These are phyloP conservation scores for Tilletia setariae DNA, from an alignment of 1,284 basidiomycete genomes.

Conservation along the genomic window DNA sequence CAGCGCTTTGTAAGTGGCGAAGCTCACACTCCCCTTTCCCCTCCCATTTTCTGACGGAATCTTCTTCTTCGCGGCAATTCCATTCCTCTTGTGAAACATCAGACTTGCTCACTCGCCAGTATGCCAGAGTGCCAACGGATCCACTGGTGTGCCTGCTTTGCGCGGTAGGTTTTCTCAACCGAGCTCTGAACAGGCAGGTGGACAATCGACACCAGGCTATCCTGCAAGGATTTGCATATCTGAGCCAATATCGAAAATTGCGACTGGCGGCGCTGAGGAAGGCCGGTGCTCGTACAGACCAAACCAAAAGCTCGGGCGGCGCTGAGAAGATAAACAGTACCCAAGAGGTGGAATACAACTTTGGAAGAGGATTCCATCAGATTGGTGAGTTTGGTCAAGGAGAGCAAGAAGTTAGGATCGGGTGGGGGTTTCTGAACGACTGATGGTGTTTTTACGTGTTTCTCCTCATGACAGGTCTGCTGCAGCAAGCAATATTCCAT, in stretches of 20 bases:
- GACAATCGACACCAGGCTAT: slow-evolving; percentile 80
- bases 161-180: slow-evolving; percentile 76
- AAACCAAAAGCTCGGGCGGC: no score
- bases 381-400: slow-evolving; percentile 67
- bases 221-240: slow-evolving; percentile 23
- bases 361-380: slow-evolving; percentile 84
- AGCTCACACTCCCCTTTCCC: not conserved
- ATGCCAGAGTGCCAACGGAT: slow-evolving; percentile 76
- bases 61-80: not conserved
- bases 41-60: not conserved
- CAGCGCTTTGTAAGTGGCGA: slow-evolving; percentile 74
- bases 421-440: no score
- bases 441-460: no score
- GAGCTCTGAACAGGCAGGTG: slow-evolving; percentile 86
- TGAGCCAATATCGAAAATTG: not conserved
- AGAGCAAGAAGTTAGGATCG: no score
- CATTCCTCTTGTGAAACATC: slow-evolving; percentile 59
- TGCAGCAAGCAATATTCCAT: slow-evolving; percentile 42
- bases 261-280: slow-evolving; percentile 22
- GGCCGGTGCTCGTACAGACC: no score
- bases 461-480: slow-evolving; percentile 24
- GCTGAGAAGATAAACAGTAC: slow-evolving; percentile 30
- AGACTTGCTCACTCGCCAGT: slow-evolving; percentile 70
- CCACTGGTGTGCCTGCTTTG: slow-evolving; percentile 78
- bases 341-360: slow-evolving; percentile 65